phyloP scores from a whole-genome alignment of 768 basidiomycete species.

The Holtermanniella nyarrowii region DNA sequence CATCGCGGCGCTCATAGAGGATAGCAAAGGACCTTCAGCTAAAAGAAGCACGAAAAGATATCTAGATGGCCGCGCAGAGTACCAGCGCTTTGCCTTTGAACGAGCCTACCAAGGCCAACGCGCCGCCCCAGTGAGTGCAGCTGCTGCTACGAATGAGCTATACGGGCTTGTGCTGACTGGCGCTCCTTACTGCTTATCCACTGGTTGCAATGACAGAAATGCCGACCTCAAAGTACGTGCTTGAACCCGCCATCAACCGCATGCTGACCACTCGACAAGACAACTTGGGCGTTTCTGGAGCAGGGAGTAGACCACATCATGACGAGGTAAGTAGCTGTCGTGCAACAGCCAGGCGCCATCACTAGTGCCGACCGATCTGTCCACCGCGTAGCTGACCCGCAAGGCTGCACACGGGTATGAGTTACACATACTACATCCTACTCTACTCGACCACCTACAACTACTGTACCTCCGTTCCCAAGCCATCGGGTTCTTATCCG shows the following conservation, averaged over 20 bases:
- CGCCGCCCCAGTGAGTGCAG: slow-evolving; percentile 29
- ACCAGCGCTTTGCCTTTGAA: not conserved
- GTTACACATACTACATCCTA: slow-evolving; percentile 41
- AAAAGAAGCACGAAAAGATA: no score
- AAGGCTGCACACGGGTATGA: slow-evolving; percentile 39
- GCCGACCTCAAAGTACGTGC: slow-evolving; percentile 20
- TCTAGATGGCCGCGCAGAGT: no score
- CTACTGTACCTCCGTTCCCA: slow-evolving; percentile 57
- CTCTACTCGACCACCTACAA: slow-evolving; percentile 93
- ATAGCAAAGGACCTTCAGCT: no score
- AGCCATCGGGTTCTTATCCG: slow-evolving; percentile 1
- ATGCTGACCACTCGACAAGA: slow-evolving; percentile 8
- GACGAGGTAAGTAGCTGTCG: slow-evolving; percentile 33
- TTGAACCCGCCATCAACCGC: not conserved
- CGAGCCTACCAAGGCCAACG: slow-evolving; percentile 33
- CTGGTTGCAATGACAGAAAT: slow-evolving; percentile 11
- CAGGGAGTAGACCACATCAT: slow-evolving; percentile 48
- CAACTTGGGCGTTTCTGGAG: slow-evolving; percentile 40
- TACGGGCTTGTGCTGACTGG: not conserved
- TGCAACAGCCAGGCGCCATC: not conserved
- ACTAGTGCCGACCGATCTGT: not conserved
- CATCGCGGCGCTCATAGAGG: no score
- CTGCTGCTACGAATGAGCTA: not conserved
- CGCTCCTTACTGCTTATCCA: slow-evolving; percentile 5
- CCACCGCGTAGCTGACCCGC: not conserved